A percentile compares a stretch with the other conserved stretches of the same genome.
phyloP scores from a whole-genome alignment of 805 yeast species.

The Metschnikowia chrysomelidarum region DNA sequence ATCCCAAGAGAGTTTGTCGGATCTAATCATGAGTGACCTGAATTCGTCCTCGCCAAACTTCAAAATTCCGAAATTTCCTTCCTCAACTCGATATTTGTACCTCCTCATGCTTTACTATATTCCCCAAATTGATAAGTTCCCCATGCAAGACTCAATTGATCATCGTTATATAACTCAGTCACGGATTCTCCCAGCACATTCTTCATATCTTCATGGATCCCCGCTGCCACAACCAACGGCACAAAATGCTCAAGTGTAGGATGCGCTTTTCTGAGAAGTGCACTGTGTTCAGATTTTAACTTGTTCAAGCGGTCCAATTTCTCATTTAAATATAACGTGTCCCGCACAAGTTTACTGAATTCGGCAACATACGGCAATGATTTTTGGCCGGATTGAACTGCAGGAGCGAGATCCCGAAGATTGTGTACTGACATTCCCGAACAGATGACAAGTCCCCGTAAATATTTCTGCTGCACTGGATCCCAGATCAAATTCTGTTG shows the following conservation, averaged over 20 bases:
- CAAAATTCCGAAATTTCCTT: too few relatives aligned
- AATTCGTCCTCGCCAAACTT: too few relatives aligned
- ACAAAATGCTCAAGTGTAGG: constrained; percentile 76
- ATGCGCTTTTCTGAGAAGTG: constrained; percentile 53
- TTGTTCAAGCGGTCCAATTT: constrained; percentile 37
- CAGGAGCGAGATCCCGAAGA: constrained; percentile 48
- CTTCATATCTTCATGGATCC: constrained; percentile 37
- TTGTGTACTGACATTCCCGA: constrained; percentile 86
- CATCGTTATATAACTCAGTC: constrained; percentile 46
- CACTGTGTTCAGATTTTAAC: constrained; percentile 28
- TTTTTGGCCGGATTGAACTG: constrained; percentile 16
- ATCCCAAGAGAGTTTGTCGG: too few relatives aligned
- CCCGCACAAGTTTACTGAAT: constrained; percentile 47
- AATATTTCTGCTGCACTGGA: constrained; percentile 20
- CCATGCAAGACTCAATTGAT: constrained; percentile 58
- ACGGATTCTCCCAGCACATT: constrained; percentile 24
- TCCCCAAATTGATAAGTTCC: constrained; percentile 56
- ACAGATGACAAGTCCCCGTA: constrained; percentile 48
- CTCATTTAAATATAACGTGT: constrained; percentile 33
- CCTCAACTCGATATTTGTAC: too few relatives aligned
- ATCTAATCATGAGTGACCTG: too few relatives aligned
- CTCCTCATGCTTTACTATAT: too few relatives aligned
- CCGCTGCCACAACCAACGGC: constrained; percentile 62
- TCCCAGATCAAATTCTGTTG: constrained; percentile 43
- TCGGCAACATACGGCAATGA: constrained; percentile 48